Percentiles rank a stretch among this genome's conserved stretches.
Evolutionary conservation across 495 filamentous ascomycete species (phyloP).

Genomic region (Cudoniella acicularis): DNA sequence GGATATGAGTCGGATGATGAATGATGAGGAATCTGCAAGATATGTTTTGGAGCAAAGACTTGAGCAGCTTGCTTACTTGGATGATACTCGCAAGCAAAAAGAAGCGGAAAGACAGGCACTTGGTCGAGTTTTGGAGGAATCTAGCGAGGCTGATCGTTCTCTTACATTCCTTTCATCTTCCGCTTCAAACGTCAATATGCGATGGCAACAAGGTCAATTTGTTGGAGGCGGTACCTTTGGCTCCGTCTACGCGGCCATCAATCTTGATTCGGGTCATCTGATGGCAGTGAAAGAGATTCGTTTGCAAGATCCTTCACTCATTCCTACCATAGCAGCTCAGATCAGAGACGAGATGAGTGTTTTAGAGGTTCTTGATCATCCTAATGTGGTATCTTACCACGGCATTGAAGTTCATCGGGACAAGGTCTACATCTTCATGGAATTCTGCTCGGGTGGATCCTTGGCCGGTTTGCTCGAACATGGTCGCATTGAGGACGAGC

Average conservation of each 20-base stretch:
- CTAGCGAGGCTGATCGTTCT: conserved; percentile 91
- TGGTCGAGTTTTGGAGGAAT: conserved; percentile 86
- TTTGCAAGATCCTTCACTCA: conserved; percentile 92
- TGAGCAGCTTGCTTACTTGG: conserved; percentile 65
- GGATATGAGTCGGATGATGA: conserved; percentile 69
- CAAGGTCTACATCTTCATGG: conserved; percentile 99
- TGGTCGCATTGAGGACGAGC: conserved; percentile 95
- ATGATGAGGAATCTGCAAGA: conserved; percentile 78
- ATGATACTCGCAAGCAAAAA: conserved; percentile 71
- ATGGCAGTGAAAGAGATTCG: conserved; percentile 99
- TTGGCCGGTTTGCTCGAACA: conserved; percentile 89
- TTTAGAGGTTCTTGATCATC: conserved; percentile 89
- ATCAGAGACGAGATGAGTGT: conserved; percentile 98
- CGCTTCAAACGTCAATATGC: conserved; percentile 87
- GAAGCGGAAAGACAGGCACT: conserved; percentile 86
- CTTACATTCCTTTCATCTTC: conserved; percentile 90
- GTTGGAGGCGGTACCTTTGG: conserved; percentile 97
- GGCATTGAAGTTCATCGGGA: conserved; percentile 97
- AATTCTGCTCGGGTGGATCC: conserved; percentile 94
- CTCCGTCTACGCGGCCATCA: conserved; percentile 95
- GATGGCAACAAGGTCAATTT: conserved; percentile 97
- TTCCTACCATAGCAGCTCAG: conserved; percentile 86
- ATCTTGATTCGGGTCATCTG: conserved; percentile 87
- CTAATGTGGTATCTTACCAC: conserved; percentile 96
- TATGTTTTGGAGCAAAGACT: conserved; percentile 71